Evolutionary conservation across 2,329 filamentous ascomycete species (phyloP), one percentile per base, ranked within the genome.

Genomic region (Lomentospora prolificans): DNA sequence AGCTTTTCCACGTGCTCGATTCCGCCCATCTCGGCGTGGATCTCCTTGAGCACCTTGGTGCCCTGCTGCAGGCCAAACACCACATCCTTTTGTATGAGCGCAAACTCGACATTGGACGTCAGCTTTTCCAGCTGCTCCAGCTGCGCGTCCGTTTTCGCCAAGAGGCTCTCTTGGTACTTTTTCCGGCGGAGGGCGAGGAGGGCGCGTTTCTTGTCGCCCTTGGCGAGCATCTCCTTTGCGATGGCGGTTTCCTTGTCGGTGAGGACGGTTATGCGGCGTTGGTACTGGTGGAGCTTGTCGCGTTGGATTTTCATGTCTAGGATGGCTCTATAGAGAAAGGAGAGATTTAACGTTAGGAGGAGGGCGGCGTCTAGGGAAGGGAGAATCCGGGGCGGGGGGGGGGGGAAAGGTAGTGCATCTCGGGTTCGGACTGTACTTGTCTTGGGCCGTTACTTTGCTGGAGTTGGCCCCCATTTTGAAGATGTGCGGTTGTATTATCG

Each of bases 301-400:
- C 94, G 91, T 75, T 97, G 92, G 72, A 84, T 90, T 76, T 97
- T 97, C 75, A 97, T 87, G 73, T 97, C 91, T 66, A 97, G 86
- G 72, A 97, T 96, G 58, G 92, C 92, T 75, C 91, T 96, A 67
- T 39, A 19, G 24, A 33, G 22, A 22, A 51, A 31, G 31, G 10
- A 17, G 31, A 19, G 51, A 28, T 24, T 33, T 33, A 58, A 33
- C 55, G 27, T 50, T 9, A 24, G 39, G 44, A 58, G 57, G 57
- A 58, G 59, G 27, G 30, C 10, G 22, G 50, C 39, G 44, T 59
- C 27, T 36, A 44, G 31, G 41, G 41, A n/a, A 22, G 19, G 28
- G 28, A 50, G 48, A 51, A 48, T 54, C 54, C 36, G 54, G 56
- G 57, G 22, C 27, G 36, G 50, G 55, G 22, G 56, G 59, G 55